Conservation (phyloP, 768 basidiomycete species). For the Megacollybia marginata region DNA sequence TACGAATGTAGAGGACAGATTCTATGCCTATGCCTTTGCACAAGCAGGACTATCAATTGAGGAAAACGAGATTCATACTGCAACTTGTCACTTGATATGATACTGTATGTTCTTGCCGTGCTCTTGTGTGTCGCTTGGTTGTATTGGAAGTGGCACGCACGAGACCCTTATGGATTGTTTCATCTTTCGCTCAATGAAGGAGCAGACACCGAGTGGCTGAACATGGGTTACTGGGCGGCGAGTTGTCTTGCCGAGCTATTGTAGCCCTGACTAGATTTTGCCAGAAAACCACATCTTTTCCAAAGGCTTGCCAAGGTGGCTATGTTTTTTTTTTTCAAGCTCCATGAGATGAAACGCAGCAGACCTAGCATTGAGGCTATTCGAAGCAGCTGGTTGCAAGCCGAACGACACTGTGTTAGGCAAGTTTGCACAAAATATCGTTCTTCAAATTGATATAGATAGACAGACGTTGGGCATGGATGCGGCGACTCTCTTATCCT, state of each 20-base stretch:
- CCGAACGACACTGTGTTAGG: no score
- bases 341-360: conserved; percentile 10
- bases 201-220: conserved; percentile 58
- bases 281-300: conserved; percentile 43
- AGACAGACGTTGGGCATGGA: conserved; percentile 58
- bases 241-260: conserved; percentile 5
- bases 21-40: no score
- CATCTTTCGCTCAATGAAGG: conserved; percentile 45
- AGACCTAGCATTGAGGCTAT: conserved; percentile 48
- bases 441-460: no score
- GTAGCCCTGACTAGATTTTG: neutral
- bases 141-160: no score
- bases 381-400: conserved; percentile 24
- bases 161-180: conserved; percentile 53
- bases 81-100: no score
- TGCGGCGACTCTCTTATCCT: conserved; percentile 60
- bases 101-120: no score
- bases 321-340: neutral
- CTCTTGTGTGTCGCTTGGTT: no score
- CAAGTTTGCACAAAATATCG: no score
- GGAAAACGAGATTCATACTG: no score
- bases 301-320: conserved; percentile 54
- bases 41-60: no score
- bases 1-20: no score
- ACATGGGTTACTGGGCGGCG: conserved; percentile 68